Evolutionary conservation across 345 rosid species (phyloP), one percentile per base, ranked within the genome.

Genomic region (Hevea brasiliensis): DNA sequence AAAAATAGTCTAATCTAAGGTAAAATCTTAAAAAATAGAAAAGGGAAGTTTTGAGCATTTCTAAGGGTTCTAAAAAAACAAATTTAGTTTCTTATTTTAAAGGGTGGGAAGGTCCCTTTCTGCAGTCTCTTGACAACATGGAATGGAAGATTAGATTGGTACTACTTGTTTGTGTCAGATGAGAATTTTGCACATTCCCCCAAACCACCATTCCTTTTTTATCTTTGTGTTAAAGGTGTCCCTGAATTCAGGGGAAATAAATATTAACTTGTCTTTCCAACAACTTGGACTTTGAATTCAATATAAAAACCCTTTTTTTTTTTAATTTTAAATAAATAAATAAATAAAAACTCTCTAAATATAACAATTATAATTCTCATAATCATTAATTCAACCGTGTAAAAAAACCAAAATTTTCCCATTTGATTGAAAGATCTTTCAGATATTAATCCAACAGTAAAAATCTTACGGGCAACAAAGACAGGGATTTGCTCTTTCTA

Each of bases 221-320:
- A 2, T 48, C 26, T 1, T 41, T 44, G 80, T 80, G 78, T 80
- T 70, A 74, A 79, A 74, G 82, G 80, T 67, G 69, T 71, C 70
- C 90, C 94, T 78, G 89, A 80, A 85, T 92, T 87, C 72, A 84
- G 86, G 96, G 88, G 70, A 73, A 85, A 89, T 80, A 77, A 80
- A 67, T 20, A 27, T 13, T 47, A 6, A 44, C 24, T 7, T 66
- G 68, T 74, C 74, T 76, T 77, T 77, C 75, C 69, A 15, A 58
- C 54, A 68, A 75, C 83, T 81, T 81, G 86, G 94, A 85, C 91
- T 85, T 88, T 89, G 92, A 90, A 87, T 15, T 35, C 13, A 10
- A n/a, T n/a, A n/a, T n/a, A n/a, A n/a, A n/a, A n/a, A n/a, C n/a
- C n/a, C n/a, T n/a, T n/a, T n/a, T n/a, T n/a, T n/a, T n/a, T n/a